Evolutionary conservation across 73 alveolate species (phyloP).

Genomic region (Blepharisma stoltei): DNA sequence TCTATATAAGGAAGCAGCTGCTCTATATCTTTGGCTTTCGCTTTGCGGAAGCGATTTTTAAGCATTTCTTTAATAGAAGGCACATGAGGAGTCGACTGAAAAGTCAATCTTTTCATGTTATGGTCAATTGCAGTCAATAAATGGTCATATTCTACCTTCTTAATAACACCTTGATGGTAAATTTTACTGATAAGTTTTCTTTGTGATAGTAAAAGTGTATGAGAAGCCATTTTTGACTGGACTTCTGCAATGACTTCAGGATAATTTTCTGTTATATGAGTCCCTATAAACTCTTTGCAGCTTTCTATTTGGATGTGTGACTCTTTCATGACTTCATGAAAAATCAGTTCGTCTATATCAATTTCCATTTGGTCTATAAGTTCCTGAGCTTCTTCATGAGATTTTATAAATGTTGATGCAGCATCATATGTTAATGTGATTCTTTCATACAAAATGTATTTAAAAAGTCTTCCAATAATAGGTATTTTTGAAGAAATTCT

Average conservation of each 20-base stretch:
- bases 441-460: conserved; percentile 17
- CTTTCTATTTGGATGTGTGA: background rate
- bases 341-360: conserved; percentile 18
- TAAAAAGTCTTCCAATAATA: conserved; percentile 17
- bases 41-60: background rate
- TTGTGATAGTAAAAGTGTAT: conserved; percentile 19
- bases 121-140: conserved; percentile 13
- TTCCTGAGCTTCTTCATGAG: conserved; percentile 33
- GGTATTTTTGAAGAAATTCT: background rate
- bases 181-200: conserved; percentile 10
- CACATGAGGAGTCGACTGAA: background rate
- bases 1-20: background rate
- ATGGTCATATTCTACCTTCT: background rate
- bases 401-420: conserved; percentile 31
- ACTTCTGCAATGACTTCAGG: conserved; percentile 24
- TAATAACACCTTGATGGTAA: conserved; percentile 20
- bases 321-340: conserved; percentile 8
- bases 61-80: conserved; percentile 20
- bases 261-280: background rate
- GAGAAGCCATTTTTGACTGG: conserved; percentile 29
- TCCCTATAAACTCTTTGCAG: background rate
- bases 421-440: conserved; percentile 36
- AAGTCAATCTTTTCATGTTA: background rate
- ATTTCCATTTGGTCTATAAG: conserved; percentile 25
- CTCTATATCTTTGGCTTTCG: background rate